phyloP scores from a whole-genome alignment of 331 rosid genomes.

The Erythrophleum ivorense region DNA sequence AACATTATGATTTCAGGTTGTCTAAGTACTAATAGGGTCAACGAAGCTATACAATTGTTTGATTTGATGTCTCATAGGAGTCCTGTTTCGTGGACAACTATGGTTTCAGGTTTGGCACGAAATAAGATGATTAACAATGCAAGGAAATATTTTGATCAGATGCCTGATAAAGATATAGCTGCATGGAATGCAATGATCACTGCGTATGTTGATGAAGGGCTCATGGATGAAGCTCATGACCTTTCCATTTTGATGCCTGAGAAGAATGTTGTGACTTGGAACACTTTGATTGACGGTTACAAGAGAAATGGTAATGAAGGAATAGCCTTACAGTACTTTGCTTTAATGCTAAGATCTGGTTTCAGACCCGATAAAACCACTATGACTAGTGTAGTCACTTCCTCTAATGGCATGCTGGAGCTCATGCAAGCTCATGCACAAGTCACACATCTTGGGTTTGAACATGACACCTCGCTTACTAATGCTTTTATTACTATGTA shows the following conservation, averaged over 20 bases:
- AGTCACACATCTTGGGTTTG: slow-evolving; percentile 49
- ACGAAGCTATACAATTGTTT: slow-evolving; percentile 53
- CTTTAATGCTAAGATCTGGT: slow-evolving; percentile 48
- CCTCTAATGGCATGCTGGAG: slow-evolving; percentile 51
- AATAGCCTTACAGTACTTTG: slow-evolving; percentile 47
- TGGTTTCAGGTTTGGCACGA: slow-evolving; percentile 57
- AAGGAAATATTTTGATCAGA: slow-evolving; percentile 55
- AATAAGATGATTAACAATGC: slow-evolving; percentile 48
- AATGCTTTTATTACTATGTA: slow-evolving; percentile 52
- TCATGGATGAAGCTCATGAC: slow-evolving; percentile 48
- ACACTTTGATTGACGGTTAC: slow-evolving; percentile 49
- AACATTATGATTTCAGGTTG: slow-evolving; percentile 60
- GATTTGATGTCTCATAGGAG: slow-evolving; percentile 46
- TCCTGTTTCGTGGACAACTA: slow-evolving; percentile 56
- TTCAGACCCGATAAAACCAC: slow-evolving; percentile 50
- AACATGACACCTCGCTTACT: slow-evolving; percentile 42
- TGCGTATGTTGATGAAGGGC: slow-evolving; percentile 45
- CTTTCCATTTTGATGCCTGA: slow-evolving; percentile 52
- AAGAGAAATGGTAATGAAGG: slow-evolving; percentile 33
- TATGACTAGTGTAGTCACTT: slow-evolving; percentile 43
- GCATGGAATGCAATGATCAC: slow-evolving; percentile 61
- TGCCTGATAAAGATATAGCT: slow-evolving; percentile 50
- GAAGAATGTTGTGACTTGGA: slow-evolving; percentile 56
- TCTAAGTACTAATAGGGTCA: slow-evolving; percentile 40
- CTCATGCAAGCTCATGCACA: slow-evolving; percentile 52